phyloP scores from a whole-genome alignment of 2,329 filamentous ascomycete species.

The Fusarium sp. region DNA sequence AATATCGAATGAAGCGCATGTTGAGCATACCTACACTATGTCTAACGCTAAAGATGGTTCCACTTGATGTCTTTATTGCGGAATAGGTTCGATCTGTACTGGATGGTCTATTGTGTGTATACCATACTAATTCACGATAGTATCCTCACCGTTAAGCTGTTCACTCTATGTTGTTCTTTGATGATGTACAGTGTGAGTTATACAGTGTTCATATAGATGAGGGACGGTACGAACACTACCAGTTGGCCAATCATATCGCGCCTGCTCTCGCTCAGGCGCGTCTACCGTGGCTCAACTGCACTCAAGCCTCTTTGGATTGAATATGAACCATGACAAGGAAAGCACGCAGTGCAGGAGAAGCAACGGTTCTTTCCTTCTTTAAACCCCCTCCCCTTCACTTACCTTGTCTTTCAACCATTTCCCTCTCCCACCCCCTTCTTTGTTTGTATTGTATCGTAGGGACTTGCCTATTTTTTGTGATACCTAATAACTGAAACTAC shows the following conservation, averaged over 20 bases:
- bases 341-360: slow-evolving; percentile 14
- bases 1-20: background rate
- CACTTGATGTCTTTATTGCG: background rate
- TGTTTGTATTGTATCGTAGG: slow-evolving; percentile 9
- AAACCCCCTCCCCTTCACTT: slow-evolving; percentile 19
- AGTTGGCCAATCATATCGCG: slow-evolving; percentile 43
- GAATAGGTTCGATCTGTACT: background rate
- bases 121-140: background rate
- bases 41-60: background rate
- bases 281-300: slow-evolving; percentile 42
- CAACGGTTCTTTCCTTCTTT: slow-evolving; percentile 17
- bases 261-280: slow-evolving; percentile 39
- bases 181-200: background rate
- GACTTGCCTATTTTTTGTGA: slow-evolving; percentile 18
- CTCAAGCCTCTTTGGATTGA: slow-evolving; percentile 35
- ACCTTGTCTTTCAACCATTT: slow-evolving; percentile 1
- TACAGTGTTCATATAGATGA: slow-evolving; percentile 11
- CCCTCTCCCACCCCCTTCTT: slow-evolving; percentile 8
- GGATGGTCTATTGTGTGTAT: background rate
- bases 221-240: slow-evolving; percentile 1
- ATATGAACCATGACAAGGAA: slow-evolving; percentile 28
- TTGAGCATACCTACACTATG: background rate
- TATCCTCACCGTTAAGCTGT: background rate
- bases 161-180: background rate
- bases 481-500: slow-evolving; percentile 25